Percentiles rank a stretch among this genome's conserved stretches.
phyloP scores from a whole-genome alignment of 2,329 filamentous ascomycete genomes.

The Trichocomaceae sp. region DNA sequence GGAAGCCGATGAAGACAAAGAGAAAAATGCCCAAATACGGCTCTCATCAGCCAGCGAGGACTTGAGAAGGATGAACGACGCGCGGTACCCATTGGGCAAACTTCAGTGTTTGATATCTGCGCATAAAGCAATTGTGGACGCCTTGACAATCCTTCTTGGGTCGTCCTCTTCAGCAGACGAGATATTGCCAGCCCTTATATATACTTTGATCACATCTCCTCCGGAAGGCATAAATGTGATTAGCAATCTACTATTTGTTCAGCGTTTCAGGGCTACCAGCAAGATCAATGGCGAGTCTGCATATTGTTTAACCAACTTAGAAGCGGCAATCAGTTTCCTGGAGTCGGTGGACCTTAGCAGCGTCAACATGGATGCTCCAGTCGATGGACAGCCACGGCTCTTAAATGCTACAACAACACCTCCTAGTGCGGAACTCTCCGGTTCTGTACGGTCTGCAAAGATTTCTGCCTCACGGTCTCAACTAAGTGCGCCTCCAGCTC shows the following conservation, averaged over 20 bases:
- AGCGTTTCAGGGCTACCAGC: conserved; percentile 75
- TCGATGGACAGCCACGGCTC: conserved; percentile 59
- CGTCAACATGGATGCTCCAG: conserved; percentile 70
- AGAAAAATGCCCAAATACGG: conserved; percentile 64
- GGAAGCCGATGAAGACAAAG: conserved; percentile 51
- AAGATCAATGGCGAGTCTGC: conserved; percentile 91
- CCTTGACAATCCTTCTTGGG: conserved; percentile 58
- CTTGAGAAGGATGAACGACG: conserved; percentile 74
- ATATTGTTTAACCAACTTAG: conserved; percentile 92
- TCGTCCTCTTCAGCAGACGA: conserved; percentile 88
- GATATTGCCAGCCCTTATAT: conserved; percentile 94
- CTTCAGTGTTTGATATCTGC: conserved; percentile 79
- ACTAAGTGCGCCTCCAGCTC: conserved; percentile 35
- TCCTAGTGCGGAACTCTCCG: conserved; percentile 20
- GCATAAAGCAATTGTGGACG: conserved; percentile 92
- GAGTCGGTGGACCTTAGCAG: conserved; percentile 93
- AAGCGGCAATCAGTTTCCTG: conserved; percentile 88
- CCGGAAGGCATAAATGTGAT: conserved; percentile 81
- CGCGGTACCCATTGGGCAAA: conserved; percentile 84
- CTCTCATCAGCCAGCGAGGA: conserved; percentile 65
- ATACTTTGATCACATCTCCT: conserved; percentile 84
- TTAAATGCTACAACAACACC: conserved; percentile 27
- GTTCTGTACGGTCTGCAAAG: conserved; percentile 21
- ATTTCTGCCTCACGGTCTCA: conserved; percentile 25
- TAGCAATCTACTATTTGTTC: conserved; percentile 92